Conservation (phyloP, 306 rosid genomes). For the Fragaria iinumae region DNA sequence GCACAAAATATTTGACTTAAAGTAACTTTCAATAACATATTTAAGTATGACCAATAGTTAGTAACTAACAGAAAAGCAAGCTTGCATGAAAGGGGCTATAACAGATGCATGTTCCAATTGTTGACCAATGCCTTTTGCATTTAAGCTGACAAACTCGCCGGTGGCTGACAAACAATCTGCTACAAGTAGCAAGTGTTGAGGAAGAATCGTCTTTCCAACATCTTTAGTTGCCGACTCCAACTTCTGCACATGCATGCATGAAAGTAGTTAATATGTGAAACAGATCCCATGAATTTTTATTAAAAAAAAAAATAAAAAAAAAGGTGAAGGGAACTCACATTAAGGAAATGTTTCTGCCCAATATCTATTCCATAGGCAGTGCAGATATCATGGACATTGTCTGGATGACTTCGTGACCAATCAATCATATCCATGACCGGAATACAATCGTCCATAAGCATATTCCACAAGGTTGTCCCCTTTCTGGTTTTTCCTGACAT, state of each 20-base stretch:
- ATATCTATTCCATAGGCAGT: constrained; percentile 73
- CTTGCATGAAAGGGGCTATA: constrained; percentile 85
- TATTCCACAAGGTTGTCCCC: constrained; percentile 57
- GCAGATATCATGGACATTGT: constrained; percentile 61
- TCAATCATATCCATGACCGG: constrained; percentile 72
- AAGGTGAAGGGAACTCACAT: constrained; percentile 41
- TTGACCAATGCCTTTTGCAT: constrained; percentile 66
- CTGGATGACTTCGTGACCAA: constrained; percentile 96
- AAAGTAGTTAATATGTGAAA: constrained; percentile 21
- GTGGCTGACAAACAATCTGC: constrained; percentile 71
- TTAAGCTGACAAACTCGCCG: constrained; percentile 87
- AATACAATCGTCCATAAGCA: constrained; percentile 55
- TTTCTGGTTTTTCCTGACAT: constrained; percentile 44
- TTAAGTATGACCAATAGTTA: constrained; percentile 16
- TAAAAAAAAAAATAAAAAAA: not conserved
- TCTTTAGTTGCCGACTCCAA: constrained; percentile 69
- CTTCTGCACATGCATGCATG: constrained; percentile 46
- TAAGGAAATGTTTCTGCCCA: constrained; percentile 70
- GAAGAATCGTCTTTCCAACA: constrained; percentile 74
- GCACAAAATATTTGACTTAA: constrained; percentile 14
- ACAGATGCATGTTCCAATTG: constrained; percentile 67
- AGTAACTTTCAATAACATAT: constrained; percentile 2
- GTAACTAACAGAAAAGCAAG: constrained; percentile 89
- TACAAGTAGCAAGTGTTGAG: constrained; percentile 69
- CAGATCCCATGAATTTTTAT: constrained; percentile 13